These are phyloP conservation scores for Hibiscus trionum DNA, from an alignment of 345 rosid genomes.

Conservation along the genomic window DNA sequence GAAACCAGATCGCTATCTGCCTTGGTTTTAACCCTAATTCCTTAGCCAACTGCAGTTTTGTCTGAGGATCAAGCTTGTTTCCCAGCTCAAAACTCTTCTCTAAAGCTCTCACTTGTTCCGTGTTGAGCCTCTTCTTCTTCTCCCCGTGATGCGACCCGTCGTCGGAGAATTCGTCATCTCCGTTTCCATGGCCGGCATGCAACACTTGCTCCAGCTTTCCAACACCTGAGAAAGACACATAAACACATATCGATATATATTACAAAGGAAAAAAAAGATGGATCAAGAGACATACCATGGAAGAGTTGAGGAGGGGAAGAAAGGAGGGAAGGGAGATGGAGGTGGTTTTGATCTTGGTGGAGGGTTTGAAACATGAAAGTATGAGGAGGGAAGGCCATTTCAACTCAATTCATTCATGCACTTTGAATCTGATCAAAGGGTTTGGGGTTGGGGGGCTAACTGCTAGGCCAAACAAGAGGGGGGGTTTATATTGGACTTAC, in stretches of 20 bases:
- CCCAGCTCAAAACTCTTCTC: constrained; percentile 72
- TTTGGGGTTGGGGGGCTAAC: too few species aligned
- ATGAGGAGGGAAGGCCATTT: constrained; percentile 71
- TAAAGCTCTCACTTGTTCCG: constrained; percentile 68
- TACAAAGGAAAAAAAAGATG: background rate
- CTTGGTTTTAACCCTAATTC: constrained; percentile 61
- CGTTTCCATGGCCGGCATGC: constrained; percentile 13
- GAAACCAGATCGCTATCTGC: constrained; percentile 75
- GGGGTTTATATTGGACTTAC: background rate
- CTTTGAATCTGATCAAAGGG: background rate
- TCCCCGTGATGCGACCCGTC: constrained; percentile 73
- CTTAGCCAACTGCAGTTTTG: constrained; percentile 64
- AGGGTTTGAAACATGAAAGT: constrained; percentile 59
- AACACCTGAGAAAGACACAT: constrained; percentile 54
- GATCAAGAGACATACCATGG: constrained; percentile 35
- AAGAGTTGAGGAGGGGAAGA: constrained; percentile 67
- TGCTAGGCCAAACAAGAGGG: background rate
- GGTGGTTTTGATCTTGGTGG: constrained; percentile 46
- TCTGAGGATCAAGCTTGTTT: constrained; percentile 73
- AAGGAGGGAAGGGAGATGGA: constrained; percentile 44
- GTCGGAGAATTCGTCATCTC: constrained; percentile 69
- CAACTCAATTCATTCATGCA: constrained; percentile 10
- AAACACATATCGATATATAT: background rate
- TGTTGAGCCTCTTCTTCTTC: constrained; percentile 70
- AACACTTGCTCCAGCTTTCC: constrained; percentile 35